These are phyloP conservation scores for Nymphaea colorata DNA, from an alignment of 164 flowering plant genomes.

Conservation along the genomic window DNA sequence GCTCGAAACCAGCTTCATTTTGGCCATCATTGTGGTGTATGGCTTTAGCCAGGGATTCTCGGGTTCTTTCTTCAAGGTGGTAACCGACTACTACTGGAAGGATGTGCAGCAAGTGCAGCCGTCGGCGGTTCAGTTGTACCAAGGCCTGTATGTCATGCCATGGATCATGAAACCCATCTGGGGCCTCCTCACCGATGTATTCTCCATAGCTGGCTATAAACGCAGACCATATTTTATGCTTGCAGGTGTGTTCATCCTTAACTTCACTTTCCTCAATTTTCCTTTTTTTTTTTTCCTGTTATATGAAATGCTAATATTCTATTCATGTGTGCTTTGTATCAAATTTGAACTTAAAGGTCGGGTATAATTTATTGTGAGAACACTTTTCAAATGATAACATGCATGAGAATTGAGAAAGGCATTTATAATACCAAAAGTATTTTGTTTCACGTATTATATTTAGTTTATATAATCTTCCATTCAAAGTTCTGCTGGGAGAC, in stretches of 20 bases:
- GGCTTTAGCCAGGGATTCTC: constrained; percentile 66
- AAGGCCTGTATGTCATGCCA: constrained; percentile 49
- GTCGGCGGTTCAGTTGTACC: constrained; percentile 48
- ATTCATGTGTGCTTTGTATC: too few species aligned
- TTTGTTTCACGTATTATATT: too few species aligned
- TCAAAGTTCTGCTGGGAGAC: too few species aligned
- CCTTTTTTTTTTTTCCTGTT: too few species aligned
- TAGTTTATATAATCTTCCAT: too few species aligned
- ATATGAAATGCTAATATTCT: too few species aligned
- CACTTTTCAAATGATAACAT: too few species aligned
- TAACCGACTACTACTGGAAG: constrained; percentile 73
- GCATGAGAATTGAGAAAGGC: too few species aligned
- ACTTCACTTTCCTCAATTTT: too few species aligned
- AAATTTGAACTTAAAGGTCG: too few species aligned
- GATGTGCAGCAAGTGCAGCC: constrained; percentile 71
- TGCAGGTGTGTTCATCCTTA: constrained; percentile 14
- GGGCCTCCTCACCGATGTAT: constrained; percentile 62
- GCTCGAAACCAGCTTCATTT: constrained; percentile 37
- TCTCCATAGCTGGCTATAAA: constrained; percentile 40
- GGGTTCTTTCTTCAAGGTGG: constrained; percentile 41
- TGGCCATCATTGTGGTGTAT: constrained; percentile 49
- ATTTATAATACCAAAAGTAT: too few species aligned
- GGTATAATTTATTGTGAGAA: too few species aligned
- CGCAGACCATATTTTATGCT: constrained; percentile 46
- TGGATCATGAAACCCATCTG: constrained; percentile 71